A percentile compares a stretch with the other conserved stretches of the same genome.
Conservation (phyloP, 2,329 filamentous ascomycete species). For the Exophiala dermatitidis region DNA sequence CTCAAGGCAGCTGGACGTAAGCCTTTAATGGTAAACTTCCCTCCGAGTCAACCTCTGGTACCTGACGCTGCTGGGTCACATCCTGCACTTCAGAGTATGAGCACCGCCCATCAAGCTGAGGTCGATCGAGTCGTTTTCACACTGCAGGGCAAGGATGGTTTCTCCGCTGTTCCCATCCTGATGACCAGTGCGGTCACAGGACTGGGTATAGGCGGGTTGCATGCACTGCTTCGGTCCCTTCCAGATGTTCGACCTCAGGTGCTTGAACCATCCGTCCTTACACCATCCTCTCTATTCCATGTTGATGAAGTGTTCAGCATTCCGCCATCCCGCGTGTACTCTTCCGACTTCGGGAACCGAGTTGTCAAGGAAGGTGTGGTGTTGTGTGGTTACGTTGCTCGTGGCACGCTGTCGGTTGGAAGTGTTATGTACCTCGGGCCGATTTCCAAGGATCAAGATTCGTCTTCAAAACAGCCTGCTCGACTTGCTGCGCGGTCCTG, state of each 20-base stretch:
- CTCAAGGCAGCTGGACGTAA: constrained; percentile 68
- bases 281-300: constrained; percentile 59
- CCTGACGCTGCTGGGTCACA: constrained; percentile 43
- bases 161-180: constrained; percentile 66
- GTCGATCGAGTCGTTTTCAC: constrained; percentile 49
- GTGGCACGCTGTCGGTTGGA: constrained; percentile 68
- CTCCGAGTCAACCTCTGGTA: constrained; percentile 1
- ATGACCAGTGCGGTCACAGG: constrained; percentile 83
- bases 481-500: constrained; percentile 10
- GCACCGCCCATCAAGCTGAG: constrained; percentile 50
- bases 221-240: constrained; percentile 70
- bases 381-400: constrained; percentile 75
- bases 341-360: constrained; percentile 31
- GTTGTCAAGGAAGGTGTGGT: constrained; percentile 57
- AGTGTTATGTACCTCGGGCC: constrained; percentile 74
- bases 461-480: background rate
- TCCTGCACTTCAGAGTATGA: constrained; percentile 51
- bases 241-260: constrained; percentile 38
- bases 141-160: constrained; percentile 35
- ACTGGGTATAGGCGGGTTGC: constrained; percentile 69
- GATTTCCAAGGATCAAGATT: constrained; percentile 42
- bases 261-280: constrained; percentile 2
- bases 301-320: constrained; percentile 84
- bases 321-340: constrained; percentile 53
- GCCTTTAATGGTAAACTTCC: constrained; percentile 58